A percentile compares a stretch with the other conserved stretches of the same genome.
Conservation (phyloP, 495 filamentous ascomycete species). For the Letharia lupina region DNA sequence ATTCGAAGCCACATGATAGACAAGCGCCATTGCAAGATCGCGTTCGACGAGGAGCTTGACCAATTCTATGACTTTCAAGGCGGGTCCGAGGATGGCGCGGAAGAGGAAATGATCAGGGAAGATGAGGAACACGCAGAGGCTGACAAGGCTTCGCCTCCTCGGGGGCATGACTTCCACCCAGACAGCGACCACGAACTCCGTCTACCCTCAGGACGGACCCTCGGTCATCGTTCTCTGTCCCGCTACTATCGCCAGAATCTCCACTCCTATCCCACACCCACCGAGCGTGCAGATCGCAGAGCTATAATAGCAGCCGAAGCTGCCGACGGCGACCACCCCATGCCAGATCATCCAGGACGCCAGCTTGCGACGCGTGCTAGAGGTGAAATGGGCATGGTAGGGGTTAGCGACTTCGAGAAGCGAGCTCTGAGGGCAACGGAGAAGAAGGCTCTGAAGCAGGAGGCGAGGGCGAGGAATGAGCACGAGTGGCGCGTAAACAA, state of each 20-base stretch:
- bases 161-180: neutral
- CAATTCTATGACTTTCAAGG: conserved; percentile 94
- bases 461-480: conserved; percentile 47
- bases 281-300: conserved; percentile 47
- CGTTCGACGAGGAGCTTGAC: conserved; percentile 78
- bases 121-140: neutral
- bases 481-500: conserved; percentile 55
- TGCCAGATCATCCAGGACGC: neutral
- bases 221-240: conserved; percentile 81
- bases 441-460: conserved; percentile 55
- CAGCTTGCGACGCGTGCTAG: conserved; percentile 37
- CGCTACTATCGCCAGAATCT: conserved; percentile 90
- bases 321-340: neutral
- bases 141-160: neutral
- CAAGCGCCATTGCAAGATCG: conserved; percentile 90
- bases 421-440: conserved; percentile 51
- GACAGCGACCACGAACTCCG: conserved; percentile 79
- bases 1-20: conserved; percentile 94
- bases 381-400: conserved; percentile 65
- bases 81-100: conserved; percentile 41
- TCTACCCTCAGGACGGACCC: conserved; percentile 74
- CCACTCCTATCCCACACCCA: conserved; percentile 62
- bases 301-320: conserved; percentile 35
- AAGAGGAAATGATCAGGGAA: neutral
- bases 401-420: conserved; percentile 59